Base-by-base conservation (phyloP, 2,329 filamentous ascomycete species). In the Sclerotinia spermophila region DNA sequence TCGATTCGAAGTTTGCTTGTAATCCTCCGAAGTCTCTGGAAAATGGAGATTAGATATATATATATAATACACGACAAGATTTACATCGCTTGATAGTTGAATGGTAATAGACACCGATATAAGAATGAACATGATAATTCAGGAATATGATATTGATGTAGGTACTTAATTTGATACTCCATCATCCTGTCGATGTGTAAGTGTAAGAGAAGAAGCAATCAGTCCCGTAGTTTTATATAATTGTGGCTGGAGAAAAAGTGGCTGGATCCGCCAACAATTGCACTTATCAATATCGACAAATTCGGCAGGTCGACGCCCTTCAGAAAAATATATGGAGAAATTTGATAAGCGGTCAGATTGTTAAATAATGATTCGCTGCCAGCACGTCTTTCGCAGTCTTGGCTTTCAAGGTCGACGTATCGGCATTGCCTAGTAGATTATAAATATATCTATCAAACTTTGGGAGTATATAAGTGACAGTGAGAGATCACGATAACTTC, bases 311-410 rank as follows among this genome's bases (percentile, higher is more conserved):
- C 48, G 24, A 51, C 48, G 24, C 48, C 5, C 10, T 27, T 51
- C 5, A 24, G 5, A n/a, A 27, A 27, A 51, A n/a, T 51, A n/a
- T 51, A 51, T 51, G 48, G 48, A 51, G 48, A 56, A 33, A 61
- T 30, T 35, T n/a, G 40, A 64, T 48, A 62, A 62, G 40, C 42
- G 60, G 21, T 45, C 40, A 62, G 60, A 48, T 62, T 62, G 27
- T 1, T 59, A n/a, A n/a, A 38, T n/a, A 21, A 35, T 40, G 17
- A 59, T 38, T 48, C 42, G 42, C 60, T 35, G 27, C 45, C 42
- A 62, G 21, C 42, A 35, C 60, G 42, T 42, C 60, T 30, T 53
- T 62, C 13, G 30, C 24, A 10, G 30, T 21, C 55, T 58, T 58
- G 55, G 55, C n/a, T 62, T 62, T 48, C 24, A 24, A 13, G 35